These are phyloP conservation scores for Hura crepitans DNA, from an alignment of 441 rosid species.

Conservation along the genomic window DNA sequence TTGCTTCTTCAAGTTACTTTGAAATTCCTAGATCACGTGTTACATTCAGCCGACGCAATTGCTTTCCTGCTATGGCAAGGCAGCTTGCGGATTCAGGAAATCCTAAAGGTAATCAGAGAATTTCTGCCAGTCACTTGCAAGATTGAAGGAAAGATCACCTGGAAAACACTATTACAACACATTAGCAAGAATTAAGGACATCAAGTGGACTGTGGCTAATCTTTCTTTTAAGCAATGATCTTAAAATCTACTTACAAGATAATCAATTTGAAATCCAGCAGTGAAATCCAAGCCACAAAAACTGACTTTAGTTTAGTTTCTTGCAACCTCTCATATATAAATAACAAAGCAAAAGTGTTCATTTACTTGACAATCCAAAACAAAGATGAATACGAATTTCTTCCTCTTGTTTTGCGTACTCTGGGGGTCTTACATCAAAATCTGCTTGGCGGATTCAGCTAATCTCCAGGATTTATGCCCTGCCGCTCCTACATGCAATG, in stretches of 20 bases:
- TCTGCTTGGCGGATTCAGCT: conserved; percentile 38
- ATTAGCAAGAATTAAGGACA: conserved; percentile 11
- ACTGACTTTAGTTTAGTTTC: conserved; percentile 25
- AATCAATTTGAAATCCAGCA: conserved; percentile 42
- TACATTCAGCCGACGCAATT: conserved; percentile 9
- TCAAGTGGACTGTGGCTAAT: background rate
- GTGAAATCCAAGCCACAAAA: conserved; percentile 51
- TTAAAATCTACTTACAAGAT: conserved; percentile 31
- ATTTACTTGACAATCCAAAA: conserved; percentile 4
- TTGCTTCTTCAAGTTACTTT: conserved; percentile 8
- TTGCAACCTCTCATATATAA: conserved; percentile 29
- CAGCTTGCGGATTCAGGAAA: conserved; percentile 23
- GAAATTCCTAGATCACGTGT: background rate
- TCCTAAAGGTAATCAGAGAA: background rate
- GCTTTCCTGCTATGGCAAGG: conserved; percentile 37
- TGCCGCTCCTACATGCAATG: conserved; percentile 30
- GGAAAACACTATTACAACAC: conserved; percentile 10
- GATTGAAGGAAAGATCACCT: conserved; percentile 24
- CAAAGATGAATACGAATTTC: conserved; percentile 51
- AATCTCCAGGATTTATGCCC: conserved; percentile 73
- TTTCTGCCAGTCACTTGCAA: conserved; percentile 17
- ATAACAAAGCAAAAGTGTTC: conserved; percentile 8
- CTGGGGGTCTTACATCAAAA: conserved; percentile 23
- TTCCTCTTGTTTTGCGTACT: conserved; percentile 21
- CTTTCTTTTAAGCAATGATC: conserved; percentile 46